Base-by-base conservation (phyloP, 192 early-diverging fungal species). In the Mycoemilia scoparia region DNA sequence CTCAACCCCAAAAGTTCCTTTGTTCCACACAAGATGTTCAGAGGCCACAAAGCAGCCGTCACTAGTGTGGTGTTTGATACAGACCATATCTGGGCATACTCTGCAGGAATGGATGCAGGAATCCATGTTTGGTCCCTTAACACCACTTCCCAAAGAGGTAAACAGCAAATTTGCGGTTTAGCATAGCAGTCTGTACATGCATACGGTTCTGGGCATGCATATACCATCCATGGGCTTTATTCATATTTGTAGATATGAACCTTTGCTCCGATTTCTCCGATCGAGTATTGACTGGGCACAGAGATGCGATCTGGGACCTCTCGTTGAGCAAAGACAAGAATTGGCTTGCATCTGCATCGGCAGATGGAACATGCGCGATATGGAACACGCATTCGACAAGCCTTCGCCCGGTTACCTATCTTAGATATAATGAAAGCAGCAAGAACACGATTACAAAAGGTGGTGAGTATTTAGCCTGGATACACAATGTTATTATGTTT, bases 301-400 rank as follows among this genome's bases (percentile, higher is more conserved):
- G 39, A 0, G 60, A 57, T 5, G 54, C 60, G 0, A 54, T 63
- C 11, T 63, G 60, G 60, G 54, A 37, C 23, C 28, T 63, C 42
- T 36, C 54, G 20, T 47, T 63, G 17, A 24, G 32, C 4, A 26
- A 34, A 0, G 3, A 24, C 0, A 33, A 39, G 3, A 39, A 20
- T 21, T 12, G 56, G 34, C 39, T 63, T 43, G 60, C 47, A 2
- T 63, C 60, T 7, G 54, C 50, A 12, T 38, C 45, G 2, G 60
- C 60, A 1, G 60, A 63, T 15, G 50, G 32, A 0, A 41, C 43
- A 4, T 63, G 60, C 23, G 19, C 34, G 1, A n/a, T 57, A 31
- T 63, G 60, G 60, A 39, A 33, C 29, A 36, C 29, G 3, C 39
- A 32, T 16, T 22, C 36, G 14, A 28, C 18, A 38, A n/a, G 11